Evolutionary conservation across 2,329 filamentous ascomycete genomes (phyloP), one percentile per base, ranked within the genome.

Genomic region (Coleophoma crateriformis): DNA sequence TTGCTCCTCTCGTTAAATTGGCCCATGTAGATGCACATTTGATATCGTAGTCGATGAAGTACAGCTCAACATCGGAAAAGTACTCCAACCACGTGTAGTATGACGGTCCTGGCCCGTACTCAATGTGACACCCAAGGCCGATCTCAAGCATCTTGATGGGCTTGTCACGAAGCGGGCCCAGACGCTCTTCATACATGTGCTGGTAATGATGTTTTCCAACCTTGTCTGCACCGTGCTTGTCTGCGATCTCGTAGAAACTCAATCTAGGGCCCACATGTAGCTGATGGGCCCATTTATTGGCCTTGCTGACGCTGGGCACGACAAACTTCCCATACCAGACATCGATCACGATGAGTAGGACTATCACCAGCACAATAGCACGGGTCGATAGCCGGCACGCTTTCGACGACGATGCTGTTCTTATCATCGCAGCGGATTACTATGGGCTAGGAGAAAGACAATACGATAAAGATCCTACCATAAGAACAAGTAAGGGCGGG

Each of bases 61-160:
- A 71, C 15, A 73, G 59, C 27, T 72, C 65, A 8, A 72, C 59
- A 14, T 65, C 47, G 1, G 67, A 59, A 35, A 72, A 66, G 49
- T 67, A 71, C 33, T 71, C 68, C 3, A 68, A 61, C 68, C 68
- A 72, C 14, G 68, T 68, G 53, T 68, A 61, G 50, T 70, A 72
- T 5, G 65, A 68, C 12, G 64, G 64, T 3, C 67, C 68, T 0
- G 68, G 67, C 7, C 67, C 67, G 32, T 69, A 68, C 4, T 49
- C 47, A 66, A 68, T 67, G 46, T 67, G 63, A 55, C 70, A 72
- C 10, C 68, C 69, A 7, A 72, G 64, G 1, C 69, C 67, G 45
- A 71, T 70, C 47, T 71, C 68, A 5, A 72, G 66, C 56, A 72
- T 63, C 54, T 70, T 72, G 47, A 71, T 17, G 32, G 52, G 61